Base-by-base conservation (phyloP, 2,329 filamentous ascomycete species). In the Macrophomina tecta region DNA sequence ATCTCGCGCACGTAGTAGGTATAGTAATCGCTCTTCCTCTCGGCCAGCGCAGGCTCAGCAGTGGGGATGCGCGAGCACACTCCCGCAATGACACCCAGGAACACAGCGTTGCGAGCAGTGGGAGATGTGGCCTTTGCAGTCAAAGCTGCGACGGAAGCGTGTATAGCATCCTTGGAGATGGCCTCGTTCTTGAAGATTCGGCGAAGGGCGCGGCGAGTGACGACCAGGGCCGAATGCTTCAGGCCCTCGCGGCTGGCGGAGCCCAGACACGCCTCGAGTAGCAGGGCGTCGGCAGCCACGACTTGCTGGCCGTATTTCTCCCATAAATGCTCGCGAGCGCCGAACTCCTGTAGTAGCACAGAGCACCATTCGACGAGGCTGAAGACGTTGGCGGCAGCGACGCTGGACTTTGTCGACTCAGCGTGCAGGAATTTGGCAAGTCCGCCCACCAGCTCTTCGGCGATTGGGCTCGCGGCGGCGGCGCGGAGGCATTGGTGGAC, bases 331-430 rank as follows among this genome's bases (percentile, higher is more conserved):
- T 86, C 77, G 58, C 80, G 86, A 56, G 85, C 84, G 38, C 86
- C 86, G 32, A 93, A 83, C 67, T 90, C 85, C 73, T 94, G 89
- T 71, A 97, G 86, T 61, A 97, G 81, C 67, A 94, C 78, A 67
- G 90, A 91, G 78, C 89, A 93, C 94, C 94, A 99, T 78, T 97
- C 92, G 14, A 95, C 85, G 71, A 99, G 83, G 58, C 97, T 92
- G 76, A 97, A 97, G 5, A 93, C 91, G 78, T 89, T 96, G 51
- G 86, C 87, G 16, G 91, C 82, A 38, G 94, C 92, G 73, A 98
- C 89, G 69, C 88, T 89, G 18, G 86, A 82, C 77, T 97, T 97
- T 69, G 87, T 84, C 14, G 90, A 87, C 79, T 99, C 94, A 38
- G 84, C 81, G 69, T 89, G 87, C 68, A 97, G 78, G 60, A 86